A percentile compares a stretch with the other conserved stretches of the same genome.
Evolutionary conservation across 257 asterid species (phyloP).

Genomic region (Gentiana dahurica): DNA sequence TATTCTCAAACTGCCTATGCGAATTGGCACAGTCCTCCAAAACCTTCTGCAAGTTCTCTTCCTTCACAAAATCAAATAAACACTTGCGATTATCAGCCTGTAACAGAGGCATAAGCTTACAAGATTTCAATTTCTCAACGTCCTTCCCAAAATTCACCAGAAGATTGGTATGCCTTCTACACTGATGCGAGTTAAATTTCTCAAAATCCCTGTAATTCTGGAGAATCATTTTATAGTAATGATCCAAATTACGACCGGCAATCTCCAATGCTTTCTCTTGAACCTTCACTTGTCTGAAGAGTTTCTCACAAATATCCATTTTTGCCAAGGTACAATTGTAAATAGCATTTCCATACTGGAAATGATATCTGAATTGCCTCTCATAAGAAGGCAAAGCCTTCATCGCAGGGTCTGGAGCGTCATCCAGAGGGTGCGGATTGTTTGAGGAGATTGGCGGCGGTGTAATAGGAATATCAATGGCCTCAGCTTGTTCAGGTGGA

Average conservation of each 20-base stretch:
- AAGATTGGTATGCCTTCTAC: conserved; percentile 56
- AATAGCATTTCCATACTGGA: conserved; percentile 67
- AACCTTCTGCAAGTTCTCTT: conserved; percentile 67
- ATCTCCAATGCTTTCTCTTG: conserved; percentile 90
- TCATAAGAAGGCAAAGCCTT: conserved; percentile 86
- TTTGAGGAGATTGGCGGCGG: conserved; percentile 39
- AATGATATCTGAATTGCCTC: conserved; percentile 87
- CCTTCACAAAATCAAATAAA: conserved; percentile 83
- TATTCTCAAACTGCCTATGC: conserved; percentile 85
- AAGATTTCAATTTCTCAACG: conserved; percentile 62
- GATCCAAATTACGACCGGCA: conserved; percentile 79
- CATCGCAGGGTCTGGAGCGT: conserved; percentile 84
- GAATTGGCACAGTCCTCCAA: conserved; percentile 79
- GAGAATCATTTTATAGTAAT: conserved; percentile 64
- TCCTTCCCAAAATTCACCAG: conserved; percentile 68
- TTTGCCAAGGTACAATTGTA: conserved; percentile 55
- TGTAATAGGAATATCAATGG: conserved; percentile 56
- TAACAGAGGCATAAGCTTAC: conserved; percentile 63
- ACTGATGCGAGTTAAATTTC: conserved; percentile 75
- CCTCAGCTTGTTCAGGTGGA: conserved; percentile 43
- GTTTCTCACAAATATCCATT: conserved; percentile 47
- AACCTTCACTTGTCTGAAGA: conserved; percentile 74
- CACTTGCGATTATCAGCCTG: conserved; percentile 56
- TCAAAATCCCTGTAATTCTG: conserved; percentile 68
- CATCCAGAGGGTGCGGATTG: conserved; percentile 64